Base-by-base conservation (phyloP, 2,329 filamentous ascomycete species). In the Talaromyces sp. region DNA sequence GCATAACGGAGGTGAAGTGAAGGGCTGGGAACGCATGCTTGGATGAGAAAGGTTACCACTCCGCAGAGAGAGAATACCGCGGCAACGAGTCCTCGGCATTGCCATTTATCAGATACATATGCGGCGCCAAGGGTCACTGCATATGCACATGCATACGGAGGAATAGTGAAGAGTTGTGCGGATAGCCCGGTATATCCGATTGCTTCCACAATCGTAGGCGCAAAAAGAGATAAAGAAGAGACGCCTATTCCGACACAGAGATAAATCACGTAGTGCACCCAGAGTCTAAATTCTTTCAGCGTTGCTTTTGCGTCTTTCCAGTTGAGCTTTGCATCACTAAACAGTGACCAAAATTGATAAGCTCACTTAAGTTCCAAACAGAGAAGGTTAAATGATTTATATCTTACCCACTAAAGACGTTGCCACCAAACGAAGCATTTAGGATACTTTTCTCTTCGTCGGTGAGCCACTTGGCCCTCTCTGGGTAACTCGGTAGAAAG, bases 401-500 rank as follows among this genome's bases (percentile, higher is more conserved):
- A 17, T 35, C 32, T 35, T 35, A 35, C 32, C 32, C 32, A 17
- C 32, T 35, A 6, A 35, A 35, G 14, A 35, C 13, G 32, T 35
- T 35, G 32, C 32, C 13, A 17, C 32, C 32, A 35, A 35, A 35
- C 13, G 32, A 35, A 13, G 6, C 17, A 17, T 35, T 35, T 6
- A 35, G 32, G 14, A 17, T 35, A 35, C 32, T 35, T 35, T 35
- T 35, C 74, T 93, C 90, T 19, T 89, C 85, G 14, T 85, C 78
- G 7, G 75, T 82, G 60, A 93, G 79, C 88, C 89, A 93, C 67
- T 84, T 88, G 32, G 83, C 84, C 58, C 90, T 83, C 73, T 91
- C 89, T 2, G 89, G 89, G 75, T 92, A 92, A 62, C 86, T 84
- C 0, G 89, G 88, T 54, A 93, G 84, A 74, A 83, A 87, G 58